Evolutionary conservation across 2,329 filamentous ascomycete genomes (phyloP).

Genomic region (Pseudopithomyces chartarum): DNA sequence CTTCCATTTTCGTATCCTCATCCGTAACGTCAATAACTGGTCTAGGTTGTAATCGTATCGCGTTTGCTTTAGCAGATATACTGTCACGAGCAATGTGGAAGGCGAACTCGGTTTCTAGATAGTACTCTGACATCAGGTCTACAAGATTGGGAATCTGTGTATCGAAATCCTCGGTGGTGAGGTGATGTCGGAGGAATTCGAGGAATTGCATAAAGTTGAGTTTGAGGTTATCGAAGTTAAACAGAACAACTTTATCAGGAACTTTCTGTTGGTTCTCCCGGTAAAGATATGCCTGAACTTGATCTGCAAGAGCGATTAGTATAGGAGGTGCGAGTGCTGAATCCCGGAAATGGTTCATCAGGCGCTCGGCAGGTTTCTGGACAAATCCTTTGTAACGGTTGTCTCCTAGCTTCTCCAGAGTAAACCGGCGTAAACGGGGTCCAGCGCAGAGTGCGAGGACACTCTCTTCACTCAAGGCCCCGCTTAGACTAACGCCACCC

Average conservation of each 20-base stretch:
- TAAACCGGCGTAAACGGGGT: constrained; percentile 76
- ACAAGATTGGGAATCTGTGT: constrained; percentile 75
- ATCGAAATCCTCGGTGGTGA: constrained; percentile 78
- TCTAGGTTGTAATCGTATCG: constrained; percentile 32
- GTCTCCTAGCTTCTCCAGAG: constrained; percentile 77
- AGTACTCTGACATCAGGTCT: constrained; percentile 76
- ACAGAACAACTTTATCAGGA: constrained; percentile 86
- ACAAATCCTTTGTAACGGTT: constrained; percentile 74
- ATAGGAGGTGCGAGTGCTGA: constrained; percentile 79
- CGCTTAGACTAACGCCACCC: constrained; percentile 87
- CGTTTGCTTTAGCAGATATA: constrained; percentile 57
- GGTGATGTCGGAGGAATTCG: constrained; percentile 81
- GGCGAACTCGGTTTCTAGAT: constrained; percentile 78
- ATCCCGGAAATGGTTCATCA: constrained; percentile 79
- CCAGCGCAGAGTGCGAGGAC: constrained; percentile 88
- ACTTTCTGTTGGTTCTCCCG: constrained; percentile 73
- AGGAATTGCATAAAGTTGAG: constrained; percentile 85
- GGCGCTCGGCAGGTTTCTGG: constrained; percentile 67
- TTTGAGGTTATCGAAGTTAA: constrained; percentile 88
- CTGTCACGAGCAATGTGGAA: constrained; percentile 82
- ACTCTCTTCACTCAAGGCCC: constrained; percentile 87
- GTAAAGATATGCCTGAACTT: constrained; percentile 85
- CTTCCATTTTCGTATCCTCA: constrained; percentile 56
- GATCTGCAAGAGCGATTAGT: constrained; percentile 88
- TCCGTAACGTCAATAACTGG: constrained; percentile 37